Percentiles rank a stretch among this genome's conserved stretches.
These are phyloP conservation scores for Euphorbia peplus DNA, from an alignment of 345 rosid genomes.

Conservation along the genomic window DNA sequence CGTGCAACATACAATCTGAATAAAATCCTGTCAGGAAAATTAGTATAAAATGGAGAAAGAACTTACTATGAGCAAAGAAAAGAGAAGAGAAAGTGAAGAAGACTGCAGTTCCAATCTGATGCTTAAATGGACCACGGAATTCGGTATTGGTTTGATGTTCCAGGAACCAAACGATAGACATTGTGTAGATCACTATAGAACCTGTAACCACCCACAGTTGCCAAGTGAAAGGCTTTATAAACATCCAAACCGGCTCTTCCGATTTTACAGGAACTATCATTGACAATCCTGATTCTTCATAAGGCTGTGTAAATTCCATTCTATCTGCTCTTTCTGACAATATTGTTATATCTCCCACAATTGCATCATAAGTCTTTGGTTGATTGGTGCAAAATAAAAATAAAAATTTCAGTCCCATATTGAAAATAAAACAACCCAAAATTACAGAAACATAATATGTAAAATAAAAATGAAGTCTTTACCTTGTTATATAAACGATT, in stretches of 20 bases:
- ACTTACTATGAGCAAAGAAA: slow-evolving; percentile 58
- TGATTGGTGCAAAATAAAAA: background rate
- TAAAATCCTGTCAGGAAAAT: too few relatives aligned
- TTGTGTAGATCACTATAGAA: slow-evolving; percentile 38
- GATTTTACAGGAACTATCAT: slow-evolving; percentile 41
- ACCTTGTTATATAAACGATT: slow-evolving; percentile 43
- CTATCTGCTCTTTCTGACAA: slow-evolving; percentile 27
- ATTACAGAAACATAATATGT: background rate
- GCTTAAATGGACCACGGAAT: slow-evolving; percentile 33
- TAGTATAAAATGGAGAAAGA: background rate
- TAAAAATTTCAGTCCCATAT: slow-evolving; percentile 1
- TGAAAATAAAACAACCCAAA: background rate
- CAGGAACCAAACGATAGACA: slow-evolving; percentile 45
- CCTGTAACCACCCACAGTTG: slow-evolving; percentile 49
- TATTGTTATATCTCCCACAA: slow-evolving; percentile 53
- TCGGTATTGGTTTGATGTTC: slow-evolving; percentile 40
- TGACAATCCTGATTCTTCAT: slow-evolving; percentile 45
- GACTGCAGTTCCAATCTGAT: slow-evolving; percentile 40
- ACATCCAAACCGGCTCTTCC: slow-evolving; percentile 35
- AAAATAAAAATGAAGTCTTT: background rate
- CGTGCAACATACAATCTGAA: too few relatives aligned
- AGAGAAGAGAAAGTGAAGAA: slow-evolving; percentile 52
- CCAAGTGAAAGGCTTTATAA: slow-evolving; percentile 46
- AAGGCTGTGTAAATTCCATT: slow-evolving; percentile 56
- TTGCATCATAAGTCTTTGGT: slow-evolving; percentile 41